Base-by-base conservation (phyloP, 768 basidiomycete species). In the Trametes cinnabarina region DNA sequence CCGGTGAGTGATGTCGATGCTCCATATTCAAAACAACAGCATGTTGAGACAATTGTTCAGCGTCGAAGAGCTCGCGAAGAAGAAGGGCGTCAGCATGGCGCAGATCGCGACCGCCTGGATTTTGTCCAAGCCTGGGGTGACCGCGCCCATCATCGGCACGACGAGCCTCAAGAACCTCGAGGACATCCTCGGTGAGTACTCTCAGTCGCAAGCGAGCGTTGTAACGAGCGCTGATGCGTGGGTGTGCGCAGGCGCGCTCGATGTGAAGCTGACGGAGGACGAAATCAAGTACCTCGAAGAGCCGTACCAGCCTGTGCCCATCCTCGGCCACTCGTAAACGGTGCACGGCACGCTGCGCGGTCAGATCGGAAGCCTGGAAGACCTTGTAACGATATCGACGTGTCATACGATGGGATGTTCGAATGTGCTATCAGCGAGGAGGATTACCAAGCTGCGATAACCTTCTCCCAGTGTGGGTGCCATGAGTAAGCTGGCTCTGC, bases 281-380 rank as follows among this genome's bases (percentile, higher is more conserved):
- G 86, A 88, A 63, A 70, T 82, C 43, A 77, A 80, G 68, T 76
- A 75, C 53, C 76, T 88, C 32, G 78, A 80, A 56, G 78, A 82
- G 60, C 77, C 80, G 0, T 87, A 88, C 72, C 19, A 37, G 32
- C 57, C 57, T 1, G 9, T 28, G 4, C 14, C 15, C 7, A 51
- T 51, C 57, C 4, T 39, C 4, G 43, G 43, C 20, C 48, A 44
- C 49, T 50, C 22, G 8, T 46, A 17, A 15, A 32, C 30, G 19
- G n/a, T n/a, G n/a, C n/a, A n/a, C n/a, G n/a, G n/a, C n/a, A n/a
- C 30, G 30, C 30, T 32, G 30, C 30, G 7, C 12, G 19, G 17
- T 20, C 6, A 20, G 19, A 20, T 42, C 20, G 11, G 5, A 22
- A 23, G 12, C 4, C 20, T n/a, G 9, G 9, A 8, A 11, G 41